Evolutionary conservation across 352 stramenopile genomes (phyloP), one percentile per base, ranked within the genome.

Genomic region (Phytophthora pluvialis): DNA sequence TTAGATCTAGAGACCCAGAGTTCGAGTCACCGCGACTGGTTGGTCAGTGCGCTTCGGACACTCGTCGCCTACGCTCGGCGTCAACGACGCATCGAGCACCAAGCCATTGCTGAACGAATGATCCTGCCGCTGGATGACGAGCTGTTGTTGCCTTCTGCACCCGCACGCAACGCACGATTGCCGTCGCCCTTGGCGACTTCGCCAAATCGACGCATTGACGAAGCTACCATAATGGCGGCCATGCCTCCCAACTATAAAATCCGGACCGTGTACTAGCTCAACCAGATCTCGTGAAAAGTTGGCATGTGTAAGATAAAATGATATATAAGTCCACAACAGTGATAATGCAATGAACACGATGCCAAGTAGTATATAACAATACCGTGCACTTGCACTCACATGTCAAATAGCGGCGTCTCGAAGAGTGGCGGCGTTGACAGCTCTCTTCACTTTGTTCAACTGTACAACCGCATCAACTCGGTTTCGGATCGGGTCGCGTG

Each of bases 1-100:
- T 69, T 95, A 16, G 87, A 95, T 35, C 70, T 95, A 25, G 85
- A 95, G 57, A 95, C 87, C 5, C 71, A 85, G 44, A 93, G 81
- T 38, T 64, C 67, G 45, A 87, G 77, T 56, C 82, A 95, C 62
- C 85, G 87, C 9, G 86, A 95, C 70, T 95, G 87, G 87, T 66
- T 95, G 46, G 77, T 91, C 36, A 91, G 83, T 59, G 85, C 87
- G 4, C 62, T 95, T 31, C 77, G 81, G 4, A 94, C 86, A 32
- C 78, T 95, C 4, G 77, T 94, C 10, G 75, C 79, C 7, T 94
- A 95, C 55, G 72, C 85, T 35, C 75, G 77, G 29, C 85, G 82
- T 25, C 87, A 95, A 54, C 85, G 87, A 40, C 65, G 81, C 31
- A 81, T 81, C 4, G 87, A 95, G 68, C 73, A 88, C 26, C 83